These are phyloP conservation scores for Colletotrichum karsti DNA, from an alignment of 2,329 filamentous ascomycete genomes.

Conservation along the genomic window DNA sequence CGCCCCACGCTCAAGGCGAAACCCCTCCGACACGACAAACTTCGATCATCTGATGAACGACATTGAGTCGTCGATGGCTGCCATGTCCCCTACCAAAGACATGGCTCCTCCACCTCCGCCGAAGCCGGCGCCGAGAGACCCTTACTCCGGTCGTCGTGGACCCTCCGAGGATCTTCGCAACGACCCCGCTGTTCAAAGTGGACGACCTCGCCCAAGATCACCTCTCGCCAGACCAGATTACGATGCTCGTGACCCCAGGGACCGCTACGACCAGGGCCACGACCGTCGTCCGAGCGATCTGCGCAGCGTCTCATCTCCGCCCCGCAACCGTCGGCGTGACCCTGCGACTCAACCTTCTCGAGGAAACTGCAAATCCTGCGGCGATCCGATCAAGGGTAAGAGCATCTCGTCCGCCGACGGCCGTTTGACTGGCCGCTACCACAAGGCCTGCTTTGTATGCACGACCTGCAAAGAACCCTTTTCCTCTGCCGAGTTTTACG, in stretches of 20 bases:
- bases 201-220: slow-evolving; percentile 31
- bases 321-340: slow-evolving; percentile 34
- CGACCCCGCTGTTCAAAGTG: slow-evolving; percentile 40
- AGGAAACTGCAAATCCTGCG: slow-evolving; percentile 86
- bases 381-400: slow-evolving; percentile 82
- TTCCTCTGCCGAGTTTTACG: slow-evolving; percentile 89
- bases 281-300: slow-evolving; percentile 18
- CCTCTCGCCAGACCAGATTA: slow-evolving; percentile 35
- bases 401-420: slow-evolving; percentile 95
- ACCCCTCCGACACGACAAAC: slow-evolving; percentile 52
- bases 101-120: slow-evolving; percentile 31
- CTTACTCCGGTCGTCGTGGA: slow-evolving; percentile 15
- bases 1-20: slow-evolving; percentile 46
- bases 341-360: slow-evolving; percentile 56
- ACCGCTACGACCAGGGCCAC: slow-evolving; percentile 12
- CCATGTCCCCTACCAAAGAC: slow-evolving; percentile 40
- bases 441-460: slow-evolving; percentile 95
- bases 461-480: slow-evolving; percentile 84
- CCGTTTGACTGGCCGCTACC: slow-evolving; percentile 89
- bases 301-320: slow-evolving; percentile 31
- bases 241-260: slow-evolving; percentile 24
- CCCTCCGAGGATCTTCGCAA: slow-evolving; percentile 37
- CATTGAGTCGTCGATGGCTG: slow-evolving; percentile 59
- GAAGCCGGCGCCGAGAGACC: slow-evolving; percentile 30
- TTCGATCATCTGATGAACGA: slow-evolving; percentile 65